These are phyloP conservation scores for Emmonsia crescens DNA, from an alignment of 2,329 filamentous ascomycete species.

Conservation along the genomic window DNA sequence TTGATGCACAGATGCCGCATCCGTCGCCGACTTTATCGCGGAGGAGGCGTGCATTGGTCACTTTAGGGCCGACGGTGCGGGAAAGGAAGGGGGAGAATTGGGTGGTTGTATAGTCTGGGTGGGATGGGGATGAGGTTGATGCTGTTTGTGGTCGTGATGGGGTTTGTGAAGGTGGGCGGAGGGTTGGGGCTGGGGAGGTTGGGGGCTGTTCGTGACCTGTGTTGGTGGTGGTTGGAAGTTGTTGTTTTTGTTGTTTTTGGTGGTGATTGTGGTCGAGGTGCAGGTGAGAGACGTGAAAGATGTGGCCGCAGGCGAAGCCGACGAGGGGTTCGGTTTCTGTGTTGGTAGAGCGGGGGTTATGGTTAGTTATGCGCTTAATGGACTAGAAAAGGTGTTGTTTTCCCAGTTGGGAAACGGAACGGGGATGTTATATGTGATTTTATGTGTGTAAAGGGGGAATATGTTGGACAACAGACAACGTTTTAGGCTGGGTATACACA, in stretches of 20 bases:
- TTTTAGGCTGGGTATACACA: not conserved
- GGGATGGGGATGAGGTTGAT: not conserved
- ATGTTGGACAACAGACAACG: not conserved
- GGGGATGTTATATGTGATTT: not conserved
- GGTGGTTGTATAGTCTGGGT: not conserved
- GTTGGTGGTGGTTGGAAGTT: conserved; percentile 13
- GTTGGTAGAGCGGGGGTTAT: not conserved
- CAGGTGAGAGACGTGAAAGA: conserved; percentile 55
- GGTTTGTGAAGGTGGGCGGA: not conserved
- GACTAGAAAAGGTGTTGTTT: not conserved
- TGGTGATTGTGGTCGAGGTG: conserved; percentile 28
- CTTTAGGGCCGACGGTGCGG: conserved; percentile 67
- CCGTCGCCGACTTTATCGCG: conserved; percentile 50
- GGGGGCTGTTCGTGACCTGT: conserved; percentile 11
- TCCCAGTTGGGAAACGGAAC: not conserved
- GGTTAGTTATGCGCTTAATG: not conserved
- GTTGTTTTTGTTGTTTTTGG: conserved; percentile 13
- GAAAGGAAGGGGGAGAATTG: conserved; percentile 16
- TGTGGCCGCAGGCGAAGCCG: conserved; percentile 58
- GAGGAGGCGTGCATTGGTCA: conserved; percentile 71
- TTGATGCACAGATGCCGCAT: conserved; percentile 30
- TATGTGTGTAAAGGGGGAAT: not conserved
- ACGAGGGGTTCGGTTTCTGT: conserved; percentile 47
- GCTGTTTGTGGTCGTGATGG: conserved; percentile 1
- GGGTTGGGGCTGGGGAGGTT: not conserved